A percentile compares a stretch with the other conserved stretches of the same genome.
These are phyloP conservation scores for Fusarium poae DNA, from an alignment of 2,329 filamentous ascomycete species.

Conservation along the genomic window DNA sequence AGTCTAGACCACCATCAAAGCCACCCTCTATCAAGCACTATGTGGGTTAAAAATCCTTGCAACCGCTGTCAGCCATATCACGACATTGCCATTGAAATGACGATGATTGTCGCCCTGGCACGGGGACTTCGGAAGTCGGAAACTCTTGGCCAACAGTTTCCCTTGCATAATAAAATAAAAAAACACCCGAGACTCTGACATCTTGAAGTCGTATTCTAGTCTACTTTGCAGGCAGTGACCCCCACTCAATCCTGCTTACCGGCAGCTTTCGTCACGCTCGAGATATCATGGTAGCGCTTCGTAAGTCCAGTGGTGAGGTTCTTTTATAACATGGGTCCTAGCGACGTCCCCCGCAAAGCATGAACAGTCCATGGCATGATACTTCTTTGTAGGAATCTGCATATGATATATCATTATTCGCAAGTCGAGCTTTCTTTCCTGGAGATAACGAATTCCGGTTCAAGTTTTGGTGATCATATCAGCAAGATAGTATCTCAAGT, in stretches of 20 bases:
- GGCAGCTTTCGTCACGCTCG: background rate
- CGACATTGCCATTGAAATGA: slow-evolving; percentile 46
- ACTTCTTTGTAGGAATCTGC: background rate
- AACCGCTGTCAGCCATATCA: slow-evolving; percentile 43
- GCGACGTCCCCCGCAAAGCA: background rate
- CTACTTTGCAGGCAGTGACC: slow-evolving; percentile 13
- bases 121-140: slow-evolving; percentile 41
- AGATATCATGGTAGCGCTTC: background rate
- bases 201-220: background rate
- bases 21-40: slow-evolving; percentile 35
- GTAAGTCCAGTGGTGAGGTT: background rate
- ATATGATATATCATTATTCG: background rate
- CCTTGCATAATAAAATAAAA: slow-evolving; percentile 21
- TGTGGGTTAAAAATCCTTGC: slow-evolving; percentile 43
- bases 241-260: slow-evolving; percentile 21
- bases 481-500: background rate
- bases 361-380: background rate
- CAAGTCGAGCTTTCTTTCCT: background rate
- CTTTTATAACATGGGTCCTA: background rate
- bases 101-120: slow-evolving; percentile 33
- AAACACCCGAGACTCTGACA: slow-evolving; percentile 3
- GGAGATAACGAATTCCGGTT: background rate
- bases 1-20: slow-evolving; percentile 30
- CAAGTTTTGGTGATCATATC: background rate
- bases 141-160: background rate